These are phyloP conservation scores for Penicillium arizonense DNA, from an alignment of 495 filamentous ascomycete species.

Conservation along the genomic window DNA sequence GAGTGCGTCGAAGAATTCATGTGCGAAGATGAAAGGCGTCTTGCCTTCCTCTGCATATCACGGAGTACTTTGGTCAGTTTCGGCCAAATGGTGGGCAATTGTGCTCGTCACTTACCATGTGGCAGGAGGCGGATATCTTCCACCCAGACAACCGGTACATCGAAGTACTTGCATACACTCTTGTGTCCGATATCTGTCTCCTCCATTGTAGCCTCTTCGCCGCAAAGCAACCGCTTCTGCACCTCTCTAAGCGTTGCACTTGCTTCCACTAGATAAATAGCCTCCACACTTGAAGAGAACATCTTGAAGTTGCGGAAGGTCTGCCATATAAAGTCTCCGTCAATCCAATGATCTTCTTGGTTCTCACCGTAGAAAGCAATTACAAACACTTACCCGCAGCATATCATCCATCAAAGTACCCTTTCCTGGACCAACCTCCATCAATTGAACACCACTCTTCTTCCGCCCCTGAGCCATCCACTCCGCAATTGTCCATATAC, in stretches of 20 bases:
- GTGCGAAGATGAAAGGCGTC: conserved; percentile 89
- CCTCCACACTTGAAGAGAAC: conserved; percentile 74
- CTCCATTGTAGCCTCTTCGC: conserved; percentile 62
- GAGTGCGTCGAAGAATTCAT: conserved; percentile 99
- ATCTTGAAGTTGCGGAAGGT: conserved; percentile 79
- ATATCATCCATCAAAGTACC: conserved; percentile 98
- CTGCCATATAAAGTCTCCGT: conserved; percentile 38
- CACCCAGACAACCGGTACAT: conserved; percentile 79
- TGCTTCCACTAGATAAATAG: conserved; percentile 88
- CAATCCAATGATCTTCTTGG: not conserved
- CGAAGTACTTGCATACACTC: conserved; percentile 71
- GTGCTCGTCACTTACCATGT: conserved; percentile 46
- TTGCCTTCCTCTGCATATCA: conserved; percentile 47
- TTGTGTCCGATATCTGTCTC: conserved; percentile 73
- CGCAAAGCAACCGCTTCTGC: conserved; percentile 84
- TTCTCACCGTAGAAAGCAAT: not conserved
- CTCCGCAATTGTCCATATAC: conserved; percentile 91
- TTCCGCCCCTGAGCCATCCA: conserved; percentile 87
- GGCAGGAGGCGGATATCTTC: conserved; percentile 85
- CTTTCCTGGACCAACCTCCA: conserved; percentile 92
- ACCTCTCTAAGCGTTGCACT: conserved; percentile 70
- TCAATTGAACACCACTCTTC: conserved; percentile 71
- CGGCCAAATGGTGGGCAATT: not conserved
- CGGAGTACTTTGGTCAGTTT: not conserved
- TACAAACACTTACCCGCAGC: conserved; percentile 62